Percentiles rank a stretch among this genome's conserved stretches.
phyloP scores from a whole-genome alignment of 768 basidiomycete species.

The Dioszegia hungarica region DNA sequence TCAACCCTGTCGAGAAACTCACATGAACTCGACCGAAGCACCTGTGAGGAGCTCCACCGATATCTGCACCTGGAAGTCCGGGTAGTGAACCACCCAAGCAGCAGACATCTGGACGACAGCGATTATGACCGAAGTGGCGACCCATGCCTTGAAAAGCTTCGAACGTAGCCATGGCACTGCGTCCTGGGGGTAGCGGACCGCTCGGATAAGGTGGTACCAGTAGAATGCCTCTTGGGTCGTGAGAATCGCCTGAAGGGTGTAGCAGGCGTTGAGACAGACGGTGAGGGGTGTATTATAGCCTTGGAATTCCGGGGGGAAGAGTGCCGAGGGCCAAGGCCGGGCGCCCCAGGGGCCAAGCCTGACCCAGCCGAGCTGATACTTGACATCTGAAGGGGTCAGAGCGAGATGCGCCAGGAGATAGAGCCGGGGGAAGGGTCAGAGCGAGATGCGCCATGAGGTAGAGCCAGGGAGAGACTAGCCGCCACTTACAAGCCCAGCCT shows the following conservation, averaged over 20 bases:
- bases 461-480: no score
- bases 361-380: constrained; percentile 23
- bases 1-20: constrained; percentile 1
- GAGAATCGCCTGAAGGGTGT: constrained; percentile 15
- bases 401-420: not conserved
- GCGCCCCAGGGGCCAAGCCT: constrained; percentile 13
- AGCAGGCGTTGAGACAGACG: constrained; percentile 14
- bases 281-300: constrained; percentile 18
- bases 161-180: constrained; percentile 17
- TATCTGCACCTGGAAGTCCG: constrained; percentile 11
- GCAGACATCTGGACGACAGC: constrained; percentile 5
- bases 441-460: not conserved
- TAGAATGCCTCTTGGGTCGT: not conserved
- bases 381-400: not conserved
- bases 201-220: constrained; percentile 27
- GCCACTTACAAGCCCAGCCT: no score
- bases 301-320: constrained; percentile 18
- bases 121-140: constrained; percentile 11
- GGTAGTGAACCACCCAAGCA: constrained; percentile 10
- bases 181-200: constrained; percentile 27
- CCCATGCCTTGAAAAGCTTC: constrained; percentile 26
- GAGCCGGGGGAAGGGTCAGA: not conserved
- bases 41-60: constrained; percentile 11
- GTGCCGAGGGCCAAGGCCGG: constrained; percentile 16
- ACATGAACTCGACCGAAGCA: constrained; percentile 25